Conservation (phyloP, 2,329 filamentous ascomycete species). For the Gaeumannomyces tritici region DNA sequence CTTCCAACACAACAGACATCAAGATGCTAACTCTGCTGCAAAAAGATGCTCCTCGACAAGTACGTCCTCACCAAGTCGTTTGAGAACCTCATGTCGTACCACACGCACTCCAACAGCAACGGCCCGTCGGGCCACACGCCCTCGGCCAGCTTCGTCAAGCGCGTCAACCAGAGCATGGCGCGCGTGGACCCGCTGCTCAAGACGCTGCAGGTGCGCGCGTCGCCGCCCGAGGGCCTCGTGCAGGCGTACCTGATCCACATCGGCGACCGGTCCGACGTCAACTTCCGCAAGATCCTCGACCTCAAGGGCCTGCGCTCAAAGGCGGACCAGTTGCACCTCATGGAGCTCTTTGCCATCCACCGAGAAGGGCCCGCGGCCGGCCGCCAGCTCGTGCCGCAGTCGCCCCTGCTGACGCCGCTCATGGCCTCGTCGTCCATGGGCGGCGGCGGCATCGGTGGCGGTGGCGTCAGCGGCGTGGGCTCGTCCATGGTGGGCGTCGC, state of each 20-base stretch:
- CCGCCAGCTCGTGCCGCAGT: constrained; percentile 60
- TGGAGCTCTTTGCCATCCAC: constrained; percentile 77
- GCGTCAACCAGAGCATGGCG: constrained; percentile 73
- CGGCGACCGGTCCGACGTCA: constrained; percentile 81
- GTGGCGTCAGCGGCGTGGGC: no score
- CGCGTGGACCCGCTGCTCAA: constrained; percentile 91
- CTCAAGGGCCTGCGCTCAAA: constrained; percentile 79
- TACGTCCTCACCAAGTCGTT: constrained; percentile 81
- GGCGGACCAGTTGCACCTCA: constrained; percentile 67
- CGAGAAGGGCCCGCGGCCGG: constrained; percentile 61
- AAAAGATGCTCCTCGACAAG: constrained; percentile 86
- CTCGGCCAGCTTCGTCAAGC: constrained; percentile 64
- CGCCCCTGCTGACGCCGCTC: constrained; percentile 61
- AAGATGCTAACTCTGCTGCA: not conserved
- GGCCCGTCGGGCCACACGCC: constrained; percentile 25
- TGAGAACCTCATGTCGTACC: constrained; percentile 57
- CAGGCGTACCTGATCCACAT: constrained; percentile 98
- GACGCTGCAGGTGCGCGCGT: constrained; percentile 86
- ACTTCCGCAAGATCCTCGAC: constrained; percentile 94
- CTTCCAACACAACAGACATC: no score
- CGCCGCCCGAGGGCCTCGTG: constrained; percentile 85
- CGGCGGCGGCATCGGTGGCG: constrained; percentile 16
- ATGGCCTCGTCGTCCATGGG: constrained; percentile 34
- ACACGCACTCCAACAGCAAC: constrained; percentile 34
- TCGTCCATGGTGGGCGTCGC: not conserved